Percentiles rank a stretch among this genome's conserved stretches.
Evolutionary conservation across 2,329 filamentous ascomycete species (phyloP).

Genomic region (Diaporthe longicolla): DNA sequence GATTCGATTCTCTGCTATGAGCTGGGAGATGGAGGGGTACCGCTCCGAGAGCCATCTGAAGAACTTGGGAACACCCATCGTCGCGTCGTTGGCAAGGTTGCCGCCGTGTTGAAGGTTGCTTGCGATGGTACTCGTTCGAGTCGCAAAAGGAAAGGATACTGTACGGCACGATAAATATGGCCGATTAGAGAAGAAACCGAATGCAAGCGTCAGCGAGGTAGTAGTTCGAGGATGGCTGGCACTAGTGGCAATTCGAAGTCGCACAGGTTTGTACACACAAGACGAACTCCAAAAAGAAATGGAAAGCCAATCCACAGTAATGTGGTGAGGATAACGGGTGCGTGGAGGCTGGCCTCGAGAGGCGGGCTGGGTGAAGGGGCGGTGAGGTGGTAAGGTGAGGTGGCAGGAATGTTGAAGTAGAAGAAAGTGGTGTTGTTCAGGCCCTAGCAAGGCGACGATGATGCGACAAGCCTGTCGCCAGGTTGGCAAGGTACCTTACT

Average conservation of each 20-base stretch:
- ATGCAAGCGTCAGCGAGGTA: constrained; percentile 34
- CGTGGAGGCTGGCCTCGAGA: constrained; percentile 13
- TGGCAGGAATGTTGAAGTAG: constrained; percentile 12
- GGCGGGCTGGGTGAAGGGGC: constrained; percentile 8
- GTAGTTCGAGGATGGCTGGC: constrained; percentile 25
- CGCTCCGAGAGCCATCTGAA: constrained; percentile 99
- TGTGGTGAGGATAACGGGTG: not conserved
- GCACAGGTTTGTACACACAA: constrained; percentile 20
- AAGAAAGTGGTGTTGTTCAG: constrained; percentile 26
- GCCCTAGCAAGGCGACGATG: constrained; percentile 14
- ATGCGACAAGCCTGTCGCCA: constrained; percentile 37
- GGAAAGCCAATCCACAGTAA: not conserved
- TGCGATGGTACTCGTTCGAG: not conserved
- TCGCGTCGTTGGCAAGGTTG: constrained; percentile 43
- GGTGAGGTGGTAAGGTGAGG: constrained; percentile 14
- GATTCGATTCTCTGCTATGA: constrained; percentile 98
- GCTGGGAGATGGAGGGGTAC: constrained; percentile 97
- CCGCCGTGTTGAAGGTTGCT: constrained; percentile 1
- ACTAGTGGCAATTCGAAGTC: constrained; percentile 35
- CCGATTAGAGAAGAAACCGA: constrained; percentile 34
- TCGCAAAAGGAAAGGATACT: constrained; percentile 6
- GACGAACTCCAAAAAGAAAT: constrained; percentile 8
- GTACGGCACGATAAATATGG: constrained; percentile 41
- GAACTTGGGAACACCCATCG: constrained; percentile 80
- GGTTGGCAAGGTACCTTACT: not conserved